Percentiles rank a stretch among this genome's conserved stretches.
These are phyloP conservation scores for Penicillium waksmanii DNA, from an alignment of 495 filamentous ascomycete genomes.

Conservation along the genomic window DNA sequence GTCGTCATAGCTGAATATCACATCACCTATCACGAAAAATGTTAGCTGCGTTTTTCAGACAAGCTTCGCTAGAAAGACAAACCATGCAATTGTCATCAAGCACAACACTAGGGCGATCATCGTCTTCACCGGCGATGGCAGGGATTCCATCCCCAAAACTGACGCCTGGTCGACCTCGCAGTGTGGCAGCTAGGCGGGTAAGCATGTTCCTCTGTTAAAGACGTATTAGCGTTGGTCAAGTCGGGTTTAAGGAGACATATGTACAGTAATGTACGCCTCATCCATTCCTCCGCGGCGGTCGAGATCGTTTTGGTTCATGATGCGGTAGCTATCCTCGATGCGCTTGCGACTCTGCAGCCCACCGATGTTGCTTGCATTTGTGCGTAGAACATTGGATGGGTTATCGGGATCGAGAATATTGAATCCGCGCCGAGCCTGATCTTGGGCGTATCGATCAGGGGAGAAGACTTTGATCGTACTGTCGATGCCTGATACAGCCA, in stretches of 20 bases:
- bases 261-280: constrained; percentile 67
- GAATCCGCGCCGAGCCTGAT: constrained; percentile 57
- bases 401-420: constrained; percentile 55
- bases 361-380: constrained; percentile 23
- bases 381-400: constrained; percentile 35
- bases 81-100: constrained; percentile 51
- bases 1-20: constrained; percentile 7
- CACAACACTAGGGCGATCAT: constrained; percentile 31
- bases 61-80: constrained; percentile 11
- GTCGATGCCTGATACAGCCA: constrained; percentile 75
- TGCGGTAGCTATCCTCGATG: constrained; percentile 64
- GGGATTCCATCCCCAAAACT: background rate
- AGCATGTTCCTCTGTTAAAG: constrained; percentile 60
- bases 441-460: constrained; percentile 61
- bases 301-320: constrained; percentile 67
- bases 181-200: constrained; percentile 54
- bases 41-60: constrained; percentile 8
- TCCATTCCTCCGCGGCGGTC: constrained; percentile 62
- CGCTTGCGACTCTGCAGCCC: constrained; percentile 61
- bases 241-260: constrained; percentile 28
- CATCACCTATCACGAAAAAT: constrained; percentile 24
- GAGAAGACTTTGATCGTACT: constrained; percentile 79
- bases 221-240: constrained; percentile 21
- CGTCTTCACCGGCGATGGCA: constrained; percentile 16
- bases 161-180: constrained; percentile 42